A percentile compares a stretch with the other conserved stretches of the same genome.
phyloP scores from a whole-genome alignment of 768 basidiomycete species.

The Xerocomellus dryophilus region DNA sequence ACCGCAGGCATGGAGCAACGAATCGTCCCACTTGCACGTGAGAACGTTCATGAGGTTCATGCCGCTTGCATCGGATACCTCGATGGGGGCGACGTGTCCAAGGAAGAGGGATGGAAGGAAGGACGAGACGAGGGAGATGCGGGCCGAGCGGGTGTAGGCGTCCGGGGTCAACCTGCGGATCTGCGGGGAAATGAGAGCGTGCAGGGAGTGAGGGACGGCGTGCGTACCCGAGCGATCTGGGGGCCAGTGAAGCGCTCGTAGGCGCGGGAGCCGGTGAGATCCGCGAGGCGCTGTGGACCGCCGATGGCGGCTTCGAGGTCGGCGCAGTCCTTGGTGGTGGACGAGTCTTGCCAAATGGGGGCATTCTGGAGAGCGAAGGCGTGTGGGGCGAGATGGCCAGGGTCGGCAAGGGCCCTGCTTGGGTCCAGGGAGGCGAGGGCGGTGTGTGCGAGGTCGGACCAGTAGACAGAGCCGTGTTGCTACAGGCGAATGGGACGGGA shows the following conservation, averaged over 20 bases:
- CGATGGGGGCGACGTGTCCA: slow-evolving; percentile 8
- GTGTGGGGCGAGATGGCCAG: background rate
- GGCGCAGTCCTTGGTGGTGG: background rate
- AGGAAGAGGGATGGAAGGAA: slow-evolving; percentile 5
- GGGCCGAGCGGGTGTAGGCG: background rate
- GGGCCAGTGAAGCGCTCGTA: slow-evolving; percentile 10
- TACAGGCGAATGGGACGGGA: background rate
- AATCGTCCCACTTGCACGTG: background rate
- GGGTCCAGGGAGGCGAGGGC: background rate
- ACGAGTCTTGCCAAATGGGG: slow-evolving; percentile 8
- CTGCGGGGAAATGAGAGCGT: background rate
- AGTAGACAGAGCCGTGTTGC: slow-evolving; percentile 10
- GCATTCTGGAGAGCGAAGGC: background rate
- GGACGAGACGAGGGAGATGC: slow-evolving; percentile 6
- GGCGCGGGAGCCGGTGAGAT: slow-evolving; percentile 4
- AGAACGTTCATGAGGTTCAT: slow-evolving; percentile 11
- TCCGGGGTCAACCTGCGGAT: slow-evolving; percentile 1
- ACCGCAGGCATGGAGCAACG: background rate
- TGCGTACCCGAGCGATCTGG: slow-evolving; percentile 3
- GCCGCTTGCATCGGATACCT: slow-evolving; percentile 5
- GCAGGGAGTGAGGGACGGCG: background rate
- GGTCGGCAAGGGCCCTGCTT: background rate
- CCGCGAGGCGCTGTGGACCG: background rate
- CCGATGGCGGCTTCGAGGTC: background rate
- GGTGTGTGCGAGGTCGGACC: background rate